phyloP scores from a whole-genome alignment of 257 asterid genomes.

The Solanum lignicaule region DNA sequence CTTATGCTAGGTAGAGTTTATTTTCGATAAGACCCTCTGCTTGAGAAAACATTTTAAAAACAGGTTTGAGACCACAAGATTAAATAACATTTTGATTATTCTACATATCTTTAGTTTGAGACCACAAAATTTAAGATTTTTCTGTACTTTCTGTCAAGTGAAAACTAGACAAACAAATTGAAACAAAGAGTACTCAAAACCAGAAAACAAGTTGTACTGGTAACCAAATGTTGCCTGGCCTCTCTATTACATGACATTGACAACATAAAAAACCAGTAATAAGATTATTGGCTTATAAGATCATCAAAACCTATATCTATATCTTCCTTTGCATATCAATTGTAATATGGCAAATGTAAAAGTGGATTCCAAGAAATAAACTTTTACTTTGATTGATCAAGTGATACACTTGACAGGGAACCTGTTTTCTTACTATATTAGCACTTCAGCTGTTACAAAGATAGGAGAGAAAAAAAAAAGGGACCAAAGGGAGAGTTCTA shows the following conservation, averaged over 20 bases:
- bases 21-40: background rate
- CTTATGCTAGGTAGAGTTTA: too few species aligned
- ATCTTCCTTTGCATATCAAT: background rate
- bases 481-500: background rate
- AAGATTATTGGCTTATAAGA: background rate
- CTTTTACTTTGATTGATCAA: background rate
- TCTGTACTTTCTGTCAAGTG: background rate
- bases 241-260: background rate
- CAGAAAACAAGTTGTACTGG: background rate
- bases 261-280: background rate
- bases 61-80: background rate
- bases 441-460: background rate
- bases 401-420: background rate
- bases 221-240: background rate
- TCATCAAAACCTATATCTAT: background rate
- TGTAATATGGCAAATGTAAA: background rate
- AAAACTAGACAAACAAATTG: too few species aligned
- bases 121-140: background rate
- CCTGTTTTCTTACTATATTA: background rate
- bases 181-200: background rate
- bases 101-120: background rate
- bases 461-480: background rate
- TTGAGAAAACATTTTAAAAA: too few species aligned
- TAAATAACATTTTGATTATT: background rate
- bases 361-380: background rate